Base-by-base conservation (phyloP, 1,139 yeast genomes). In the Hyphopichia khmerensis region DNA sequence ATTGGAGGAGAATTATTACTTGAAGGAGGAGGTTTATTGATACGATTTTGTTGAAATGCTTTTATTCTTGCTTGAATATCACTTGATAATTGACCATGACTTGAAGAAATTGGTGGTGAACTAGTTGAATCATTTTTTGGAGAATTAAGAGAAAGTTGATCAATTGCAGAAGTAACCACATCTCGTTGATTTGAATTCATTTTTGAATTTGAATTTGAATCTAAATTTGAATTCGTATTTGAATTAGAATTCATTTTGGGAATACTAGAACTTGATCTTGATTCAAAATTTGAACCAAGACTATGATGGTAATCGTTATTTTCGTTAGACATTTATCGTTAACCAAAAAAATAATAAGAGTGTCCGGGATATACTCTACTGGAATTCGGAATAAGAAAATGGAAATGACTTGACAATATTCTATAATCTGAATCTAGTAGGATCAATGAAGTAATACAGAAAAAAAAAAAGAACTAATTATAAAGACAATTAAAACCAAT, bases 41-140 rank as follows among this genome's bases (percentile, higher is more conserved):
- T 70, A 49, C 89, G 68, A 55, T 79, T 80, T 49, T 82, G 86
- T 57, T 85, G 93, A 51, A 85, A 84, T 0, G 91, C 91, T 62
- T 84, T 65, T 39, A 87, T 71, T 49, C 89, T 69, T 1, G 93
- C 95, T 61, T 85, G 93, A 42, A 85, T 75, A 49, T 82, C 88
- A 13, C 87, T 81, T 57, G 77, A 84, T 17, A 72, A 49, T 40
- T 64, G 72, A 9, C 67, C 54, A 27, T 56, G 64, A 10, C 53
- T 36, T 7, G 26, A 13, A 4, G 52, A 33, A 1, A 47, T 36
- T 10, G 50, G 47, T 4, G 51, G 49, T 6, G 15, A 26, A 13
- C 14, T 18, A 2, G 26, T 9, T 6, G 17, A n/a, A 13, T 27
- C n/a, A 8, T 15, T 16, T 6, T 29, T 14, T 3, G 38, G 38